A percentile compares a stretch with the other conserved stretches of the same genome.
Conservation (phyloP, 345 rosid genomes). For the Syzygium aromaticum region DNA sequence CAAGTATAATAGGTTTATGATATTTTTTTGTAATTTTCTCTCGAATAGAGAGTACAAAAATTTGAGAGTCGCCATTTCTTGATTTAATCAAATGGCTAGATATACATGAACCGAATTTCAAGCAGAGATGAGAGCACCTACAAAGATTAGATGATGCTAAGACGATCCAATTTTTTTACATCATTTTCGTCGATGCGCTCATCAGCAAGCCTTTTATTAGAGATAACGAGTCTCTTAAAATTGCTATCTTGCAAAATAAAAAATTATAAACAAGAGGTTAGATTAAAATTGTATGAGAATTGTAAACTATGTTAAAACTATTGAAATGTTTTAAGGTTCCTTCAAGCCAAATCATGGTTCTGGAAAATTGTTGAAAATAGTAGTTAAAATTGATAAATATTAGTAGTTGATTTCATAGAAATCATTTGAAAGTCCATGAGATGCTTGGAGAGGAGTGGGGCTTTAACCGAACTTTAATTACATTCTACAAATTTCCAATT, state of each 20-base stretch:
- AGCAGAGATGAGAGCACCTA: neutral
- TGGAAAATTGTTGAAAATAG: neutral
- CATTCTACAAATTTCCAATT: no score
- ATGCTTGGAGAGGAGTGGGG: no score
- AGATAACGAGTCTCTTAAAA: neutral
- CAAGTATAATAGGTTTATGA: no score
- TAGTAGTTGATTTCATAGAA: neutral
- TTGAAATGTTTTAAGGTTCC: neutral
- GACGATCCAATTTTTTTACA: neutral
- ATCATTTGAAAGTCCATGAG: no score
- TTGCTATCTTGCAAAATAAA: no score
- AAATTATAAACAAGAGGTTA: no score
- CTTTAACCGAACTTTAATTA: no score
- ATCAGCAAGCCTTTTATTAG: no score
- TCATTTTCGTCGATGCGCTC: neutral
- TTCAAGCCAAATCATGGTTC: neutral
- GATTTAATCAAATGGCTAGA: neutral
- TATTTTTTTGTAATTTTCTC: no score
- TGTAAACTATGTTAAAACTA: no score
- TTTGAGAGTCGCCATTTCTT: neutral
- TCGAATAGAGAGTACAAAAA: neutral
- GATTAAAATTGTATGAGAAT: no score
- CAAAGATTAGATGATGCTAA: neutral
- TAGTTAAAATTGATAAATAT: neutral
- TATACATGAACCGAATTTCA: neutral